Base-by-base conservation (phyloP, 768 basidiomycete species). In the Russula sp. region DNA sequence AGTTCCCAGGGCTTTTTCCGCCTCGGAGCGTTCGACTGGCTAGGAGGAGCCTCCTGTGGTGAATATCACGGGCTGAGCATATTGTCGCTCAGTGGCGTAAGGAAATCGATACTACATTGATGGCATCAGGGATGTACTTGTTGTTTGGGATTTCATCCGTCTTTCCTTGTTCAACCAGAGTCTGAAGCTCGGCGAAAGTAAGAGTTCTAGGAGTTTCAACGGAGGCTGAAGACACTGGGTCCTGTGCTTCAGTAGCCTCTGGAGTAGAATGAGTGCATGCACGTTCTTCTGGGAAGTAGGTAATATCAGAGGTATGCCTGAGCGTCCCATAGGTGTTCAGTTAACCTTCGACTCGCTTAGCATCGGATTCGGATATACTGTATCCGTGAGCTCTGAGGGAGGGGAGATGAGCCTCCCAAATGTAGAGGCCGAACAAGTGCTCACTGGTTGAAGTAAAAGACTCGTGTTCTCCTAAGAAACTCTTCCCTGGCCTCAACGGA, bases 71-170 rank as follows among this genome's bases (percentile, higher is more conserved):
- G 49, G 13, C 34, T 39, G 43, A 55, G 36, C 36, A 22, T n/a
- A 7, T 20, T 8, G 22, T 22, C 58, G 45, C 29, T 42, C 35
- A 36, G 42, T 42, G 65, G 43, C 34, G 52, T 34, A 14, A 52
- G 1, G 1, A 43, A 32, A 9, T 20, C 9, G 16, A 39, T 82
- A 56, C 64, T 68, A 88, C 90, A 73, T 85, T 88, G 39, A 91
- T 66, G 2, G 70, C 74, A n/a, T 85, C 77, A 0, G 86, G 83
- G 48, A 92, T 88, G 57, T 78, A 62, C 66, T 84, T 88, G 70
- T 90, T 92, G 68, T 91, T 87, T 1, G 90, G 90, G 41, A 92
- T 89, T 69, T 84, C 74, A 65, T 88, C 86, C 4, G 82, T 80
- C 64, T 79, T 82, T 18, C 88, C 89, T 20, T 85, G 76, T 67